Conservation (phyloP, 2,329 filamentous ascomycete genomes). For the Dactylellina parvicollis region DNA sequence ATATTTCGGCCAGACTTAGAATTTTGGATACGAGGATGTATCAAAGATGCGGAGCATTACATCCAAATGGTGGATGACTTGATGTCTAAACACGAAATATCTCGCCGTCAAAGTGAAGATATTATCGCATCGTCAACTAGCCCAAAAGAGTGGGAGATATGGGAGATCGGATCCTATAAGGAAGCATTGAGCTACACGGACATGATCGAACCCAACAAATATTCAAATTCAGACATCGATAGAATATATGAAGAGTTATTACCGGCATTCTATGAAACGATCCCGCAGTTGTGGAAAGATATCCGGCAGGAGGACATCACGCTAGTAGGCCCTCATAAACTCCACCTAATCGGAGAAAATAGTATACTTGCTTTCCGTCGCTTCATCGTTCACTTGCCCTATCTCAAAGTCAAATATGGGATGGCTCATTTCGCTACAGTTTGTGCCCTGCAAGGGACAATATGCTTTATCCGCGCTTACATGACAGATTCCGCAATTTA, state of each 20-base stretch:
- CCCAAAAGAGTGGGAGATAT: too few relatives aligned
- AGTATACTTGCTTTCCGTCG: not conserved
- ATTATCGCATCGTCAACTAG: not conserved
- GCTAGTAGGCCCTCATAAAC: not conserved
- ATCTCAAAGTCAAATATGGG: not conserved
- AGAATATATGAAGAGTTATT: not conserved
- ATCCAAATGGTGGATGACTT: not conserved
- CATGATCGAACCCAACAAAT: not conserved
- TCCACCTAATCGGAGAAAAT: not conserved
- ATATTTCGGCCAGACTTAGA: not conserved
- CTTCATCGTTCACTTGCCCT: not conserved
- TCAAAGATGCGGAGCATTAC: not conserved
- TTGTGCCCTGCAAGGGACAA: not conserved
- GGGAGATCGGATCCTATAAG: too few relatives aligned
- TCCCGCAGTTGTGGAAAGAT: constrained; percentile 1
- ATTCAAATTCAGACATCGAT: not conserved
- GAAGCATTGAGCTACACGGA: too few relatives aligned
- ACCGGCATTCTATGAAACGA: not conserved
- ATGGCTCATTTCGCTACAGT: not conserved
- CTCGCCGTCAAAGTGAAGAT: too few relatives aligned
- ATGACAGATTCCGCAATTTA: too few relatives aligned
- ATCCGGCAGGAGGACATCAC: not conserved
- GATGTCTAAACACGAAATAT: not conserved
- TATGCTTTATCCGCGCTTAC: not conserved
- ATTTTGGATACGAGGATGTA: not conserved